Evolutionary conservation across 148 eudicot genomes (phyloP).

Genomic region (Vaccinium darrowii): DNA sequence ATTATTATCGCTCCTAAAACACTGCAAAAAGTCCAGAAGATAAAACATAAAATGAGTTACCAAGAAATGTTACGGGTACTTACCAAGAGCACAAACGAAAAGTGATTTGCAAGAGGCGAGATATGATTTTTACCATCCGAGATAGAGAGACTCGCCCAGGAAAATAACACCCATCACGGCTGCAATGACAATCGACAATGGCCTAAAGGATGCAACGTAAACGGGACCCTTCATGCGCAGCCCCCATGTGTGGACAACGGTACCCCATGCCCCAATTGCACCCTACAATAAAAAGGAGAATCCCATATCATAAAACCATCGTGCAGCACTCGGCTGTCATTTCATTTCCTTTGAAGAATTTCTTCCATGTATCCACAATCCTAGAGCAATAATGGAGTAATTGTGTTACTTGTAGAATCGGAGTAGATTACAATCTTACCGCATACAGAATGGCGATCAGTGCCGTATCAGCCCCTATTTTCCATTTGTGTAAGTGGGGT

Average conservation of each 20-base stretch:
- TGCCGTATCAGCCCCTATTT: slow-evolving; percentile 40
- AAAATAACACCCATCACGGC: slow-evolving; percentile 12
- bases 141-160: slow-evolving; percentile 11
- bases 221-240: slow-evolving; percentile 13
- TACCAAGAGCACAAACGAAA: too few relatives aligned
- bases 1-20: slow-evolving; percentile 38
- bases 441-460: slow-evolving; percentile 46
- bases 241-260: slow-evolving; percentile 5
- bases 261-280: background rate
- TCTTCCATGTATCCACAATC: background rate
- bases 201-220: slow-evolving; percentile 10
- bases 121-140: slow-evolving; percentile 6
- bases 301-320: background rate
- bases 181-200: slow-evolving; percentile 15
- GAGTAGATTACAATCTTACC: slow-evolving; percentile 29
- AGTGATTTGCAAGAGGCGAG: background rate
- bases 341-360: background rate
- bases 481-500: slow-evolving; percentile 42
- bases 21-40: slow-evolving; percentile 17
- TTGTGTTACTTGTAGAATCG: background rate
- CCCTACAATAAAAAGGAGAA: background rate
- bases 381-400: background rate
- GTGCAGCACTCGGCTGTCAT: background rate
- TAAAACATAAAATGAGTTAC: background rate
- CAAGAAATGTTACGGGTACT: background rate